Evolutionary conservation across 2,329 filamentous ascomycete species (phyloP).

Genomic region (Exophiala mesophila): DNA sequence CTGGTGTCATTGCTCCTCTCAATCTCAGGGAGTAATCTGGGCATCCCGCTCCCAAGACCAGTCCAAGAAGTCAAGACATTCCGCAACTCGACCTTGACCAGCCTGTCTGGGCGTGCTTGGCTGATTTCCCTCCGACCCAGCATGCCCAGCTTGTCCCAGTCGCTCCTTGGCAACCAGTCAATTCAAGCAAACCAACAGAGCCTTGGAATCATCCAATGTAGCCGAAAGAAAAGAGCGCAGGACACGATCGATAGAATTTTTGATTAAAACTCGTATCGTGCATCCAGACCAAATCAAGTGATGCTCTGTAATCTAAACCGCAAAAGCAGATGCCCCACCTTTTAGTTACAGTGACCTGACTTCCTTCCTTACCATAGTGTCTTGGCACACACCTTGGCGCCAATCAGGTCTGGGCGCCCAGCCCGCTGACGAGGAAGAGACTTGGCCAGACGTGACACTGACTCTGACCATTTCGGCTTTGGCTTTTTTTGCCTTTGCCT

Average conservation of each 20-base stretch:
- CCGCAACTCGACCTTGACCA: not conserved
- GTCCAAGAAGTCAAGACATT: slow-evolving; percentile 1
- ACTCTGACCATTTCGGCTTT: not conserved
- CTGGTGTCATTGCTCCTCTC: not conserved
- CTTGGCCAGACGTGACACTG: slow-evolving; percentile 9
- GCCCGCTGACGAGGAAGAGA: slow-evolving; percentile 13
- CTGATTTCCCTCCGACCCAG: not conserved
- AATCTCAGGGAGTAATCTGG: slow-evolving; percentile 1
- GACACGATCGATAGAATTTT: not conserved
- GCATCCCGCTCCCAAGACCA: slow-evolving; percentile 4
- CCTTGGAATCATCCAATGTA: not conserved
- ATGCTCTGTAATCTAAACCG: not conserved
- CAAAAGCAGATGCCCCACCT: slow-evolving; percentile 2
- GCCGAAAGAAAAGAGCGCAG: not conserved
- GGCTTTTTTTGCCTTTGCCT: not conserved
- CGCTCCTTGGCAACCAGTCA: too few relatives aligned
- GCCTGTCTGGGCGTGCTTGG: not conserved
- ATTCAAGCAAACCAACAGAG: not conserved
- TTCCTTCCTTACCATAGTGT: slow-evolving; percentile 4
- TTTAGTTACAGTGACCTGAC: not conserved
- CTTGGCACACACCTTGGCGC: slow-evolving; percentile 13
- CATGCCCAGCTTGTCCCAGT: too few relatives aligned
- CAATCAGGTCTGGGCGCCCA: slow-evolving; percentile 15
- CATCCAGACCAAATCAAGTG: not conserved
- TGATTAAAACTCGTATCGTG: not conserved